These are phyloP conservation scores for Trichaptum fuscoviolaceum DNA, from an alignment of 768 basidiomycete species.

Conservation along the genomic window DNA sequence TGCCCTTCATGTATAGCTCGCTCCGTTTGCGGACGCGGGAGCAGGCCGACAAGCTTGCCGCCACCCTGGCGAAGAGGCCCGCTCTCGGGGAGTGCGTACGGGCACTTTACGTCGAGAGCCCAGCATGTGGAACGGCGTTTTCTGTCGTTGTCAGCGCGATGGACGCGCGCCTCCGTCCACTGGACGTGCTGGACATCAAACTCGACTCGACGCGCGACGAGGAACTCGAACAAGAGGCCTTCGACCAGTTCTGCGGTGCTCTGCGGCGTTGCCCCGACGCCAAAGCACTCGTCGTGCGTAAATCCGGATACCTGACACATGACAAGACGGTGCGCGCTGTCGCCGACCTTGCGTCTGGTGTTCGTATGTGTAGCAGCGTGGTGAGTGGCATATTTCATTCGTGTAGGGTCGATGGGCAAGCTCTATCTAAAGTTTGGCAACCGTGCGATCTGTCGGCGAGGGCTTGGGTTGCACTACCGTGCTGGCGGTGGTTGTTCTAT, in stretches of 20 bases:
- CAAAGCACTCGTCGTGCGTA: neutral
- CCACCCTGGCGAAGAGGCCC: slow-evolving; percentile 33
- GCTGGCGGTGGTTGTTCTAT: neutral
- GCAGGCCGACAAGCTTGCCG: slow-evolving; percentile 34
- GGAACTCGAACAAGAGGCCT: neutral
- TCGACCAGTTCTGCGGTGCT: neutral
- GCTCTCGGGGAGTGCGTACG: slow-evolving; percentile 24
- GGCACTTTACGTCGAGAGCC: slow-evolving; percentile 28
- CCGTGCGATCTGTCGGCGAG: neutral
- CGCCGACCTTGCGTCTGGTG: neutral
- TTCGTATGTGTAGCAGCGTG: neutral
- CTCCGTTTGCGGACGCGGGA: slow-evolving; percentile 36
- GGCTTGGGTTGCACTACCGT: neutral
- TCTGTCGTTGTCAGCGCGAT: slow-evolving; percentile 36
- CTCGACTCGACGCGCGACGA: slow-evolving; percentile 20
- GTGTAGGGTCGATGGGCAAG: neutral
- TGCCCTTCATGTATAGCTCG: slow-evolving; percentile 52
- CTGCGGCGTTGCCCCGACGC: neutral
- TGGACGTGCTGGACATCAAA: slow-evolving; percentile 37
- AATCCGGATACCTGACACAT: slow-evolving; percentile 3
- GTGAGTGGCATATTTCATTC: neutral
- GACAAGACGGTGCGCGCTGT: neutral
- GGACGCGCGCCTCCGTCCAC: slow-evolving; percentile 23
- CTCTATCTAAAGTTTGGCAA: slow-evolving; percentile 2
- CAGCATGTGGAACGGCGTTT: slow-evolving; percentile 36